Evolutionary conservation across 1,284 basidiomycete genomes (phyloP), one percentile per base, ranked within the genome.

Genomic region (Agroathelia rolfsii): DNA sequence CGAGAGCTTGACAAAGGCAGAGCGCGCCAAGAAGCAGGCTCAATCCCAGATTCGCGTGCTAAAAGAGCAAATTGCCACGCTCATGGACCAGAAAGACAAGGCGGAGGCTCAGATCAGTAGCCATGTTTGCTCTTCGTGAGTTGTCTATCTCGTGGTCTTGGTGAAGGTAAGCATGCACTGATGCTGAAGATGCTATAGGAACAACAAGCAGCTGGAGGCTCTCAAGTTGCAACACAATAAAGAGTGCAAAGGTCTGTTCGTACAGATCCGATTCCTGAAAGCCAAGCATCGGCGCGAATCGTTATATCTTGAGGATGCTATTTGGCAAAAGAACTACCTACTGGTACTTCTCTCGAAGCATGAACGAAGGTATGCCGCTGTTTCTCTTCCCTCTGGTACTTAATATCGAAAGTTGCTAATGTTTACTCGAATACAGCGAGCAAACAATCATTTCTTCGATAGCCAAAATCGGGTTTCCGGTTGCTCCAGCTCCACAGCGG

Each of bases 221-320:
- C 47, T 90, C 41, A 78, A 71, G 44, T 41, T 60, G 3, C 73
- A 76, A 49, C 87, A 93, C 52, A 83, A 79, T 38, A 72, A 75
- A 40, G 88, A 93, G 55, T 84, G 82, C 59, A 89, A 90, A 51
- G 89, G 88, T 9, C 61, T 93, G 13, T 70, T 93, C 37, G 70
- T 87, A 3, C 84, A 95, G 52, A 92, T 96, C 42, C 72, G 72
- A 30, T 96, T 96, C 56, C 69, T 97, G 42, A 94, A 97, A 54
- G 81, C 84, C 29, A 89, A 89, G 51, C 93, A 83, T 56, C 82
- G 74, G 1, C 70, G 94, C 20, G 94, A 98, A 58, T 74, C 78
- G 14, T 67, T 71, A 1, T 73, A 94, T 58, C 72, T 93, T n/a
- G 68, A 66, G 35, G 80, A 82, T 44, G 61, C 97, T 28, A 64